Conservation (phyloP, 2,329 filamentous ascomycete species). For the Beauveria bassiana region DNA sequence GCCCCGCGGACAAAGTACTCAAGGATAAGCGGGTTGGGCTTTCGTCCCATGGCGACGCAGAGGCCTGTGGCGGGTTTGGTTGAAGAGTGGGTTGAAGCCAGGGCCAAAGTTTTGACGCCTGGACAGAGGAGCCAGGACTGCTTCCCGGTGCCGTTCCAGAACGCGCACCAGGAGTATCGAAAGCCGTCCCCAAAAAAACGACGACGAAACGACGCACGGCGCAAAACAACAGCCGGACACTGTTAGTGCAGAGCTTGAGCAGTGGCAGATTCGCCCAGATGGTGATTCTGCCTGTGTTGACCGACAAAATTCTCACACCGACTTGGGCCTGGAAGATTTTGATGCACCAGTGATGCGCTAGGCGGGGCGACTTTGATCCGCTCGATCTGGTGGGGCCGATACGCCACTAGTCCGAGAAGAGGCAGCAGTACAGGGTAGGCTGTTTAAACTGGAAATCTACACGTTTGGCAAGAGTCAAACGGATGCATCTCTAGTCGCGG, state of each 20-base stretch:
- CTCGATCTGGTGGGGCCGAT: constrained; percentile 6
- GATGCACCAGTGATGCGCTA: constrained; percentile 10
- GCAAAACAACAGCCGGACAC: neutral
- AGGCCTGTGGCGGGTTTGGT: neutral
- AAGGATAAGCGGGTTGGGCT: constrained; percentile 76
- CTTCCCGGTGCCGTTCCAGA: constrained; percentile 1
- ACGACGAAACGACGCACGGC: neutral
- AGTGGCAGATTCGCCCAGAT: constrained; percentile 17
- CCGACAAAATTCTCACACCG: constrained; percentile 36
- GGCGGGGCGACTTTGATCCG: constrained; percentile 20
- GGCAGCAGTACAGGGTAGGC: neutral
- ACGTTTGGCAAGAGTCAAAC: too few relatives aligned
- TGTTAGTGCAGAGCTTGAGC: neutral
- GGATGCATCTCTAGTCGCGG: too few relatives aligned
- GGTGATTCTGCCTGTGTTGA: constrained; percentile 32
- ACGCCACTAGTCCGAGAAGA: neutral
- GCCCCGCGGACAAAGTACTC: constrained; percentile 82
- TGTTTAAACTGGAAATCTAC: too few relatives aligned
- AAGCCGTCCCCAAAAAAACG: constrained; percentile 7
- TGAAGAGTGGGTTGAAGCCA: neutral
- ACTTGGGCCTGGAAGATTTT: constrained; percentile 16
- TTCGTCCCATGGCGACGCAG: constrained; percentile 59
- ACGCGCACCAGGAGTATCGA: neutral
- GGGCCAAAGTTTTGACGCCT: neutral
- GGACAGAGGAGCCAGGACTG: neutral